Evolutionary conservation across 148 eudicot genomes (phyloP), one percentile per base, ranked within the genome.

Genomic region (Drosera capensis): DNA sequence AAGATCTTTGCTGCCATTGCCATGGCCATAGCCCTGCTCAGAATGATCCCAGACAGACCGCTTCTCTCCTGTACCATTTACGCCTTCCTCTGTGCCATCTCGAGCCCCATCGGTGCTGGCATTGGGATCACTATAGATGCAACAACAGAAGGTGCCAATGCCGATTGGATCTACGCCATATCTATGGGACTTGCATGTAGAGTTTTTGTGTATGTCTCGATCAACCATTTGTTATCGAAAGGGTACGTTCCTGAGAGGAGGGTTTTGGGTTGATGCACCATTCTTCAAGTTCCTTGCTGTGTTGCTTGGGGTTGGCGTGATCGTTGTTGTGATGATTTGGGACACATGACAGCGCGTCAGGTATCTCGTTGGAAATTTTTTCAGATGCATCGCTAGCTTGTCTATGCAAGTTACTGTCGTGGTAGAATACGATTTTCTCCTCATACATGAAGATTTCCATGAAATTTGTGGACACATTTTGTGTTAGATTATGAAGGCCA

Each of bases 301-400:
- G 24, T 39, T 54, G 54, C 40, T 64, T 8, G 85, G 85, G 1
- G 55, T 78, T 30, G 77, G 74, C 16, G 74, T 78, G 22, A 78
- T 78, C 47, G 77, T 80, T 17, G 66, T 78, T 17, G 85, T 78
- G 19, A 78, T 78, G 85, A 78, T 78, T 42, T 73, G 85, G 85
- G 85, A 78, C 31, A 77, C 79, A 25, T 73, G 55, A 59, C n/a
- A n/a, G n/a, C n/a, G n/a, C n/a, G n/a, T n/a, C n/a, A n/a, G n/a
- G n/a, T n/a, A n/a, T n/a, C n/a, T n/a, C n/a, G n/a, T n/a, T n/a
- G n/a, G n/a, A n/a, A n/a, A n/a, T n/a, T n/a, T n/a, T n/a, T n/a
- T n/a, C n/a, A n/a, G n/a, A n/a, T n/a, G n/a, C n/a, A n/a, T n/a
- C n/a, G n/a, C n/a, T n/a, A n/a, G n/a, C n/a, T n/a, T n/a, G n/a